Evolutionary conservation across 495 filamentous ascomycete genomes (phyloP), one percentile per base, ranked within the genome.

Genomic region (Podospora pseudopauciseta): DNA sequence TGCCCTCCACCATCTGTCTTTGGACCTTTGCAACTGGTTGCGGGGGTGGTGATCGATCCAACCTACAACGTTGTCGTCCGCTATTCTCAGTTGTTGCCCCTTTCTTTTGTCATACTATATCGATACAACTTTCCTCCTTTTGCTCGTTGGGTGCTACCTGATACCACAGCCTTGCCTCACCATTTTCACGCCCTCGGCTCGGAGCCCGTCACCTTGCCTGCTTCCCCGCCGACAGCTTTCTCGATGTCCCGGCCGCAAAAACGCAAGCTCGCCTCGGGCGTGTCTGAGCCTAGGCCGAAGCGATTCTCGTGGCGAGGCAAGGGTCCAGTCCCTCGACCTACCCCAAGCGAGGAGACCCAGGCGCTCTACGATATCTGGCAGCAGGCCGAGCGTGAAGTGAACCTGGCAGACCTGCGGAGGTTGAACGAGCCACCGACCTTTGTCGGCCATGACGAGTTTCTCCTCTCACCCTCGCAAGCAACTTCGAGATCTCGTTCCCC

Each of bases 301-400:
- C 23, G 27, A 28, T 18, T 61, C 59, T 32, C 61, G 11, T 32
- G 11, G 54, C 65, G 57, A 49, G 49, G 27, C 26, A 7, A 63
- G 27, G 34, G 18, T 34, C 54, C 30, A 4, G 16, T 11, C 1
- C 58, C 19, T 2, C 34, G 28, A 9, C 27, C 60, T 0, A 19
- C 28, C 2, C 75, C 76, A 7, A 80, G 71, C 2, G 60, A 27
- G 2, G 76, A 80, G 44, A 73, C 72, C 6, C 80, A 82, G 66
- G 70, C 64, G 4, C 66, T 78, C 4, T 83, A 81, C 63, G 77
- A 80, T 64, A 66, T 74, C 11, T 76, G 72, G 44, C 71, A 75
- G 4, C 60, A 67, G 64, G 64, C 68, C 60, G 19, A 53, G 27
- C 44, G 66, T 56, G 39, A 49, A 49, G 39, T 49, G 39, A 49